Percentiles rank a stretch among this genome's conserved stretches.
Conservation (phyloP, 108 stramenopile genomes). For the Cyclotella atomus region DNA sequence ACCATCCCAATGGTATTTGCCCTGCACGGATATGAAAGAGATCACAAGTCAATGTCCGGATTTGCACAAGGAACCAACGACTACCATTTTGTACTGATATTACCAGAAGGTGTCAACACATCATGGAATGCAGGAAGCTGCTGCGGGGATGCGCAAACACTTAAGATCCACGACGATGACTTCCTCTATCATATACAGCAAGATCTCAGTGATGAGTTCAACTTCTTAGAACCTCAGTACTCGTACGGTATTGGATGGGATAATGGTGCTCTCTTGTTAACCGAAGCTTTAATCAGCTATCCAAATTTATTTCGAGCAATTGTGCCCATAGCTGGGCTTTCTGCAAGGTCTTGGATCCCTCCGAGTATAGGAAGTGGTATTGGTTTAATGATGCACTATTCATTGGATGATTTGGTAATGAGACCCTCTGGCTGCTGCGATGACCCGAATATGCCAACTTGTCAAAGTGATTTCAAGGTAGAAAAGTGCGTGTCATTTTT, state of each 20-base stretch:
- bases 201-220: constrained; percentile 21
- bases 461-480: constrained; percentile 12
- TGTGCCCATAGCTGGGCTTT: constrained; percentile 55
- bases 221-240: constrained; percentile 27
- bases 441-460: constrained; percentile 13
- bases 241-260: constrained; percentile 56
- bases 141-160: constrained; percentile 52
- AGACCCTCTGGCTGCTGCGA: constrained; percentile 33
- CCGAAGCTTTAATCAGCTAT: constrained; percentile 15
- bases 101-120: constrained; percentile 41
- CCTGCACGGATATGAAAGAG: constrained; percentile 52
- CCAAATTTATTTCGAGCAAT: constrained; percentile 53
- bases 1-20: constrained; percentile 52
- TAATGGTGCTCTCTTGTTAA: constrained; percentile 58
- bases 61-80: constrained; percentile 27
- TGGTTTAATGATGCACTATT: constrained; percentile 36
- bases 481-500: constrained; percentile 27
- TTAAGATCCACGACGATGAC: constrained; percentile 49
- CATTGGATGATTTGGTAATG: constrained; percentile 19
- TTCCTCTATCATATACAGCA: constrained; percentile 41
- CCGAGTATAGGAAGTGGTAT: constrained; percentile 1
- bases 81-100: constrained; percentile 46
- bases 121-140: constrained; percentile 54
- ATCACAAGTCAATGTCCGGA: constrained; percentile 16
- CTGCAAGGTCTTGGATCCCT: not conserved